Evolutionary conservation across 306 rosid genomes (phyloP), one percentile per base, ranked within the genome.

Genomic region (Trifolium dubium): DNA sequence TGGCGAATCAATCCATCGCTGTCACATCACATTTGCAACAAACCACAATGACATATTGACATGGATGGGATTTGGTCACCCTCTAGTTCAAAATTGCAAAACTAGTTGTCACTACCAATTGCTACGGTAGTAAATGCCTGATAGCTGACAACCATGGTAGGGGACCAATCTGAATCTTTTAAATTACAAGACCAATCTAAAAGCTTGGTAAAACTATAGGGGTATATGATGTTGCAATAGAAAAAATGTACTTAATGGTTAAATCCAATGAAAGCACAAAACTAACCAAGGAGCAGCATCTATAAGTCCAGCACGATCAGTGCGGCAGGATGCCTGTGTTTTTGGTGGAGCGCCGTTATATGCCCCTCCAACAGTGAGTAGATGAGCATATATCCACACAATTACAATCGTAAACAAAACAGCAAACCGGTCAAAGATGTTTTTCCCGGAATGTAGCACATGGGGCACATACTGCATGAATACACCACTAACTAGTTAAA

Each of bases 361-460:
- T 37, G 98, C 98, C 74, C 98, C 97, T 30, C 98, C 98, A 46
- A 92, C 98, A 46, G 98, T 94, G 78, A 94, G 97, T 51, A 94
- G 84, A 77, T 85, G 89, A 77, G 98, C 98, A 81, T 94, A 94
- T 73, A 94, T 86, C 98, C 98, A 94, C 70, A 91, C 98, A 74
- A 94, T 87, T 75, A 43, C 95, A 77, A 94, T 66, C 13, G 97
- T 69, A 74, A 94, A 85, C 81, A 94, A 58, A 71, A 94, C 98
- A 31, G 96, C 91, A 68, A 94, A 94, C 44, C 97, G 96, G 41
- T 80, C 92, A 23, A 84, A 88, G 85, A 88, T 9, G 23, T 81
- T 53, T 58, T 76, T 86, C 60, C 93, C 88, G 0, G 77, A 67
- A 72, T 37, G 80, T 60, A 94, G 17, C 78, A 92, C 73, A 69